These are phyloP conservation scores for Nigrospora osmanthi DNA, from an alignment of 2,329 filamentous ascomycete genomes.

Conservation along the genomic window DNA sequence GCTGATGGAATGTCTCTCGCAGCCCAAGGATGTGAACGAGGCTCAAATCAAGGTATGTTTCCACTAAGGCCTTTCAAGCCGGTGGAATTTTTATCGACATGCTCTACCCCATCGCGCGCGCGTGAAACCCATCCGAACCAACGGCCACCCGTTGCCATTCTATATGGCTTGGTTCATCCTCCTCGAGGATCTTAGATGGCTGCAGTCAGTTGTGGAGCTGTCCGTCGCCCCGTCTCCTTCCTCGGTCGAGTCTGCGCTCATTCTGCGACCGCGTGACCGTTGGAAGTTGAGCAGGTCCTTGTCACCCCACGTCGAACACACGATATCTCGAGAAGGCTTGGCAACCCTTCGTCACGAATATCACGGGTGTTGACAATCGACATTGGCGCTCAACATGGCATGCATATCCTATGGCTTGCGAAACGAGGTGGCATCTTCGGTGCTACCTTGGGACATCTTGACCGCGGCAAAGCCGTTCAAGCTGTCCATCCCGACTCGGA, in stretches of 20 bases:
- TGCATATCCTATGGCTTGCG: constrained; percentile 11
- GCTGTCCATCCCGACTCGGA: constrained; percentile 1
- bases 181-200: no score
- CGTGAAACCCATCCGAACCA: constrained; percentile 12
- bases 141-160: constrained; percentile 12
- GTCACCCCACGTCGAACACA: constrained; percentile 33
- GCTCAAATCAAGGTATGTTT: constrained; percentile 99
- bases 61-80: constrained; percentile 64
- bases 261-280: constrained; percentile 19
- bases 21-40: constrained; percentile 97
- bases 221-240: constrained; percentile 30
- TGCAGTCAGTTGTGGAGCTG: constrained; percentile 5
- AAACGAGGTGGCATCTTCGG: constrained; percentile 7
- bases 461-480: constrained; percentile 9
- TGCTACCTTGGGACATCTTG: constrained; percentile 9
- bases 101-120: constrained; percentile 27
- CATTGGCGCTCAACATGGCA: constrained; percentile 14
- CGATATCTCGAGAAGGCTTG: constrained; percentile 38
- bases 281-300: constrained; percentile 53
- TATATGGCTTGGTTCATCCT: no score
- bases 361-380: constrained; percentile 16
- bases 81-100: constrained; percentile 65
- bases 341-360: constrained; percentile 34
- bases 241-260: constrained; percentile 15
- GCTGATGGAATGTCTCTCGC: constrained; percentile 6